Percentiles rank a stretch among this genome's conserved stretches.
These are phyloP conservation scores for Ganoderma lingzhi DNA, from an alignment of 1,284 basidiomycete genomes.

Conservation along the genomic window DNA sequence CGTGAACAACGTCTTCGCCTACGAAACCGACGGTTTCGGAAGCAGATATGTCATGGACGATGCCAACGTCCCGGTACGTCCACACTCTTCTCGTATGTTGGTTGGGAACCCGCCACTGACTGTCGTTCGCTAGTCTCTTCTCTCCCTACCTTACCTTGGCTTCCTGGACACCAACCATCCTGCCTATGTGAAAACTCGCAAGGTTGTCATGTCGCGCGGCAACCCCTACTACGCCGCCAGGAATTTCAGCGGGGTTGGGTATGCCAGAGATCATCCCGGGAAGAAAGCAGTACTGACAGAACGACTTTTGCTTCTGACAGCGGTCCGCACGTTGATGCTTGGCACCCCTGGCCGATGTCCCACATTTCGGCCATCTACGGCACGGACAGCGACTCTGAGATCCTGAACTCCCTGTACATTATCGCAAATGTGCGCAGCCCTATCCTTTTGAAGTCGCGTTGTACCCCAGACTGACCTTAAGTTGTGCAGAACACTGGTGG, in stretches of 20 bases:
- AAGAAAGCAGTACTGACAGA: not conserved
- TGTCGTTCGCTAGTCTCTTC: slow-evolving; percentile 57
- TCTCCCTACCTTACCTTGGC: slow-evolving; percentile 81
- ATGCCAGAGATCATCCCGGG: slow-evolving; percentile 31
- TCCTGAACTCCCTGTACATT: slow-evolving; percentile 63
- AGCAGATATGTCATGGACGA: slow-evolving; percentile 82
- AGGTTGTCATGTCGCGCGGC: slow-evolving; percentile 62
- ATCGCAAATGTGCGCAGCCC: slow-evolving; percentile 65
- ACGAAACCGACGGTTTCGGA: slow-evolving; percentile 79
- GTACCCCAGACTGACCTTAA: not conserved
- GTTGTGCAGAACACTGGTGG: slow-evolving; percentile 67
- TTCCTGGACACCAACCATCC: slow-evolving; percentile 69
- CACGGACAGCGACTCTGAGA: slow-evolving; percentile 74
- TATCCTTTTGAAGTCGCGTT: not conserved
- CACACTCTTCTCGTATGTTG: not conserved
- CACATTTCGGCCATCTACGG: slow-evolving; percentile 78
- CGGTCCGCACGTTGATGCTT: slow-evolving; percentile 77
- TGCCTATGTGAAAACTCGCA: slow-evolving; percentile 68
- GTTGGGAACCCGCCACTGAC: slow-evolving; percentile 9
- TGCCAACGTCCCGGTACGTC: slow-evolving; percentile 78
- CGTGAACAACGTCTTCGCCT: slow-evolving; percentile 73
- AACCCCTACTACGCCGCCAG: slow-evolving; percentile 79
- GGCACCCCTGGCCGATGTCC: slow-evolving; percentile 86
- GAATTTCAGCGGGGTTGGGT: slow-evolving; percentile 75
- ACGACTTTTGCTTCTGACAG: slow-evolving; percentile 44